Evolutionary conservation across 139 green algal species (phyloP).

Genomic region (Chlamydomonas sp.): DNA sequence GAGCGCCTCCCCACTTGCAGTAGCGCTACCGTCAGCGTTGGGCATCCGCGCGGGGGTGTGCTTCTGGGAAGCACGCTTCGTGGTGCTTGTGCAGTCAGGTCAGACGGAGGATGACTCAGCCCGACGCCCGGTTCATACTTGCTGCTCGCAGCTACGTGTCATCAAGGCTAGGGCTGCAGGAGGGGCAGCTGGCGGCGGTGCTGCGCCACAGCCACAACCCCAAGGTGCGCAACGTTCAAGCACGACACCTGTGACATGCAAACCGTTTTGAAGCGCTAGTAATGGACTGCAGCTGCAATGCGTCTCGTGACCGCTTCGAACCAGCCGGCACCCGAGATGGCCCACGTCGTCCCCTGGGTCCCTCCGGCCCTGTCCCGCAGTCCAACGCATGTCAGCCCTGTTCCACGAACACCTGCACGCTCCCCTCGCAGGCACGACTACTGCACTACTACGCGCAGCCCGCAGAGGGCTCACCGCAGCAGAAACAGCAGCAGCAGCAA

Average conservation of each 20-base stretch:
- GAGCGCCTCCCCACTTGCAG: not conserved
- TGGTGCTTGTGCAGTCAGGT: not conserved
- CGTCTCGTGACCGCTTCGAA: no score
- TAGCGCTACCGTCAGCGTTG: not conserved
- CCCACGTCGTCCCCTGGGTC: not conserved
- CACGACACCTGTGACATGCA: no score
- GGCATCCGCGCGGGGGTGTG: not conserved
- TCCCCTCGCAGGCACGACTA: constrained; percentile 61
- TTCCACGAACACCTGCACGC: not conserved
- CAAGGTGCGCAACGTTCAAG: no score
- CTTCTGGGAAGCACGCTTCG: no score
- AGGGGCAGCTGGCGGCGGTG: not conserved
- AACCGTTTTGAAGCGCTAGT: no score
- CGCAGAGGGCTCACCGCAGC: not conserved
- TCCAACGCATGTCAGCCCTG: not conserved
- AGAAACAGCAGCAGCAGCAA: not conserved
- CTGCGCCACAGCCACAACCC: constrained; percentile 29
- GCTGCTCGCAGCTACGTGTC: constrained; percentile 10
- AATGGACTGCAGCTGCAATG: no score
- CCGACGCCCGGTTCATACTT: not conserved
- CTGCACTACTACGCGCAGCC: constrained; percentile 79
- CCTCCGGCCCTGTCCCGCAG: not conserved
- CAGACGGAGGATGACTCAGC: not conserved
- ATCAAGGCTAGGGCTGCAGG: not conserved
- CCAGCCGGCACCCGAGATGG: no score